phyloP scores from a whole-genome alignment of 2,329 filamentous ascomycete genomes.

The Pseudogymnoascus sp. region DNA sequence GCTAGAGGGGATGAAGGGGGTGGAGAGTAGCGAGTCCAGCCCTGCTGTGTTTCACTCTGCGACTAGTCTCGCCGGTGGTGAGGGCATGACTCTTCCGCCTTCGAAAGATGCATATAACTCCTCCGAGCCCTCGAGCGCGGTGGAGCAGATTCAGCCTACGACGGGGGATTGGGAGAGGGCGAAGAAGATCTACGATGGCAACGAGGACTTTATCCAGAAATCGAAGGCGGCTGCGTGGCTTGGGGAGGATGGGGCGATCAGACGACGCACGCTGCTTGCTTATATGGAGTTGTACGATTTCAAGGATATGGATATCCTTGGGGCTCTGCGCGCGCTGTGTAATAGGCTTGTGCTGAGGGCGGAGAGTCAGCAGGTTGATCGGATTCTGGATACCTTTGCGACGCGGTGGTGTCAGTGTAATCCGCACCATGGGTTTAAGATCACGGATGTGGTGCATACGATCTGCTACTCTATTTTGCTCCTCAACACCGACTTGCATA shows the following conservation, averaged over 20 bases:
- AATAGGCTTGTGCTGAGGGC: conserved; percentile 73
- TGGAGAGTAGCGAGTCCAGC: not conserved
- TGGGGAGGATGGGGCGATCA: conserved; percentile 60
- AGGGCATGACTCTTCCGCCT: not conserved
- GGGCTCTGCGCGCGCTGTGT: conserved; percentile 72
- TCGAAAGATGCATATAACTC: not conserved
- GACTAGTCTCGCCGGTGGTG: not conserved
- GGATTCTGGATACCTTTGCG: conserved; percentile 83
- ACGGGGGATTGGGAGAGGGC: conserved; percentile 71
- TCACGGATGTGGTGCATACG: conserved; percentile 89
- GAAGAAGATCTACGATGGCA: conserved; percentile 73
- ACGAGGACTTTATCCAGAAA: conserved; percentile 72
- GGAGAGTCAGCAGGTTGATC: conserved; percentile 94
- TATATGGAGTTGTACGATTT: conserved; percentile 95
- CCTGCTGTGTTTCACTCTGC: not conserved
- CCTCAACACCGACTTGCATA: conserved; percentile 89
- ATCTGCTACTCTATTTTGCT: conserved; percentile 95
- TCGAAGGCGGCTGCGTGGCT: conserved; percentile 73
- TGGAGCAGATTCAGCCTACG: conserved; percentile 32
- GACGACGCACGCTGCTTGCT: conserved; percentile 54
- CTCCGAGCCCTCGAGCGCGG: not conserved
- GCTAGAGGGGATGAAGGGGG: not conserved
- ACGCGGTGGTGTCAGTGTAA: conserved; percentile 92
- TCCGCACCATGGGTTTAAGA: conserved; percentile 85
- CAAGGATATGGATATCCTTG: conserved; percentile 68